These are phyloP conservation scores for Medicago ruthenica DNA, from an alignment of 306 rosid species.

Conservation along the genomic window DNA sequence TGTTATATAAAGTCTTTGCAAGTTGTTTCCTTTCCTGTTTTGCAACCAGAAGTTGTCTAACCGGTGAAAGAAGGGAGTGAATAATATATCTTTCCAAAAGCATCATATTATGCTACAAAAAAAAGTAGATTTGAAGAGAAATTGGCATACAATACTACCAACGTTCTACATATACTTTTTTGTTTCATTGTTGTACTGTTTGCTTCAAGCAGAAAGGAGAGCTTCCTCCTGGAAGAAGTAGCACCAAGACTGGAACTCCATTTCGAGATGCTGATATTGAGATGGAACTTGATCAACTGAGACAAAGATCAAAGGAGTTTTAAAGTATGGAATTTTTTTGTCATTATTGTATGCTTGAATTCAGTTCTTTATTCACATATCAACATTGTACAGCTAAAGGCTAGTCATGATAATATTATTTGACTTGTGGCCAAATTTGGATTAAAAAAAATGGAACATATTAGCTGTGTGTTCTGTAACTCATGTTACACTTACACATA, in stretches of 20 bases:
- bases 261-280: slow-evolving; percentile 84
- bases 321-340: slow-evolving; percentile 40
- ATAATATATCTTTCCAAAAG: slow-evolving; percentile 4
- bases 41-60: slow-evolving; percentile 24
- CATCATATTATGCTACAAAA: slow-evolving; percentile 28
- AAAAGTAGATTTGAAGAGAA: slow-evolving; percentile 10
- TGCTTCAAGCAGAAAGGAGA: slow-evolving; percentile 79
- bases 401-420: slow-evolving; percentile 37
- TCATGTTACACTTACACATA: slow-evolving; percentile 15
- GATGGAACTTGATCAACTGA: slow-evolving; percentile 79
- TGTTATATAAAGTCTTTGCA: slow-evolving; percentile 27
- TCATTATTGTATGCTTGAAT: slow-evolving; percentile 29
- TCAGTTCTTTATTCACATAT: slow-evolving; percentile 41
- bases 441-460: slow-evolving; percentile 23
- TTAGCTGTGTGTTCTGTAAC: slow-evolving; percentile 38
- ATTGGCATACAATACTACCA: slow-evolving; percentile 4
- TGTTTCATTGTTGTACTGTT: slow-evolving; percentile 31
- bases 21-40: slow-evolving; percentile 35
- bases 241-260: slow-evolving; percentile 59
- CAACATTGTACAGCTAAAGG: slow-evolving; percentile 53
- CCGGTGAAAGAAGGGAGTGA: background rate
- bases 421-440: slow-evolving; percentile 28
- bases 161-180: slow-evolving; percentile 1
- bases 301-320: slow-evolving; percentile 74
- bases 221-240: slow-evolving; percentile 91